A percentile compares a stretch with the other conserved stretches of the same genome.
phyloP scores from a whole-genome alignment of 148 eudicot genomes.

The Silene conica region DNA sequence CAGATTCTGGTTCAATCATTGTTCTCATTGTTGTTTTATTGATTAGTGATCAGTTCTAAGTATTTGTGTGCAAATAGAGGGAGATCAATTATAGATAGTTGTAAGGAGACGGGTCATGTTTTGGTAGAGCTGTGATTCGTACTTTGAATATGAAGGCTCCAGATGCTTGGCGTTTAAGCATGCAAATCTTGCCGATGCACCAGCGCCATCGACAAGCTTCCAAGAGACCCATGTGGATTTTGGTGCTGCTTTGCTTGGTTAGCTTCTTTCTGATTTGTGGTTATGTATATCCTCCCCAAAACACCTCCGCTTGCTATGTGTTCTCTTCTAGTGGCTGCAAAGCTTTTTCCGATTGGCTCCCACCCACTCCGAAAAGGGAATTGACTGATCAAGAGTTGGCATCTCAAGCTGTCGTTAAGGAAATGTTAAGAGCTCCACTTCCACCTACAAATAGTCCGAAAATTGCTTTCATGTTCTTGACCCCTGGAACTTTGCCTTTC shows the following conservation, averaged over 20 bases:
- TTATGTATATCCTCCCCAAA: slow-evolving; percentile 69
- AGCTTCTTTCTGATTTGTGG: slow-evolving; percentile 60
- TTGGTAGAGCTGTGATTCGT: slow-evolving; percentile 19
- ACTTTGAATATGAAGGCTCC: slow-evolving; percentile 48
- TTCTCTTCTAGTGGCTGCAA: slow-evolving; percentile 73
- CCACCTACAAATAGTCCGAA: slow-evolving; percentile 43
- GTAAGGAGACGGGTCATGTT: slow-evolving; percentile 18
- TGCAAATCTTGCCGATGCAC: slow-evolving; percentile 57
- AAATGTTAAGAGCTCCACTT: slow-evolving; percentile 44
- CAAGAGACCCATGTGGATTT: slow-evolving; percentile 77
- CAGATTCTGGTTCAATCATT: slow-evolving; percentile 12
- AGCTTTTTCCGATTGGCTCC: slow-evolving; percentile 59
- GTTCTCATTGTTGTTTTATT: background rate
- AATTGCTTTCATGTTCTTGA: slow-evolving; percentile 72
- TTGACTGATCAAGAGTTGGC: slow-evolving; percentile 66
- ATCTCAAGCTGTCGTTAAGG: slow-evolving; percentile 47
- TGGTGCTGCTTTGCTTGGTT: slow-evolving; percentile 57
- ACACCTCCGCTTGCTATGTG: slow-evolving; percentile 61
- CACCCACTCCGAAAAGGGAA: slow-evolving; percentile 51
- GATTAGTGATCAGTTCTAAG: background rate
- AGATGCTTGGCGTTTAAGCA: slow-evolving; percentile 63
- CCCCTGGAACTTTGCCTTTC: slow-evolving; percentile 58
- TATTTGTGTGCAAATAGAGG: background rate
- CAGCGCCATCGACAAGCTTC: slow-evolving; percentile 61
- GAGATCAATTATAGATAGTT: slow-evolving; percentile 3